A percentile compares a stretch with the other conserved stretches of the same genome.
phyloP scores from a whole-genome alignment of 2,329 filamentous ascomycete species.

The Ceratocystis colombiana region DNA sequence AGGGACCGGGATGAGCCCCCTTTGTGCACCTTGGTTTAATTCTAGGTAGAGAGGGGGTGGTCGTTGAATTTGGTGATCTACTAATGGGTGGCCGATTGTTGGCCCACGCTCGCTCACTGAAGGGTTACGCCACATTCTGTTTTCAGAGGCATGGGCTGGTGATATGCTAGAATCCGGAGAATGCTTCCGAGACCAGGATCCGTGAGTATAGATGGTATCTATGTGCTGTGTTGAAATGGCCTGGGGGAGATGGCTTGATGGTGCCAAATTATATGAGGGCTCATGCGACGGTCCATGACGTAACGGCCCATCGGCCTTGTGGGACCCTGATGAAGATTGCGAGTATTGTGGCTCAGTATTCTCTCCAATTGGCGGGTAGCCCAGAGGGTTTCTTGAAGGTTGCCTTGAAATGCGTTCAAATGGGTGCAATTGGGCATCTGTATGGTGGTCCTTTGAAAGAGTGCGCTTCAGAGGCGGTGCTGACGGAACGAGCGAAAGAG shows the following conservation, averaged over 20 bases:
- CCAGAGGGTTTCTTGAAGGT: background rate
- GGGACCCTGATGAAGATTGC: background rate
- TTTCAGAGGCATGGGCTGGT: background rate
- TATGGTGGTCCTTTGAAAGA: background rate
- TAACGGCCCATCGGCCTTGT: background rate
- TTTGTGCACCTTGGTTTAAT: background rate
- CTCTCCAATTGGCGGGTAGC: background rate
- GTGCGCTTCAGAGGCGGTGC: conserved; percentile 6
- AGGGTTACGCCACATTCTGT: background rate
- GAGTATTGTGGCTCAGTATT: background rate
- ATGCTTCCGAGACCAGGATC: background rate
- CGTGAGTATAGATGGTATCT: background rate
- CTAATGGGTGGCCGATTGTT: background rate
- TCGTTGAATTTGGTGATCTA: background rate
- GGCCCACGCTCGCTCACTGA: background rate
- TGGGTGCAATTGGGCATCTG: background rate
- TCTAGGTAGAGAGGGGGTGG: conserved; percentile 2
- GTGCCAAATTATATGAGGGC: background rate
- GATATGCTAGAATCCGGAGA: background rate
- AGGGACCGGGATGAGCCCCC: conserved; percentile 13
- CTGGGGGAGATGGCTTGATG: background rate
- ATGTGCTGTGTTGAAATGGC: background rate
- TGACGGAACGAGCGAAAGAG: background rate
- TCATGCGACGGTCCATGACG: background rate
- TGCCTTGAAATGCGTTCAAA: conserved; percentile 6